These are phyloP conservation scores for Zygosaccharomyces kombuchaensis DNA, from an alignment of 805 yeast genomes.

Conservation along the genomic window DNA sequence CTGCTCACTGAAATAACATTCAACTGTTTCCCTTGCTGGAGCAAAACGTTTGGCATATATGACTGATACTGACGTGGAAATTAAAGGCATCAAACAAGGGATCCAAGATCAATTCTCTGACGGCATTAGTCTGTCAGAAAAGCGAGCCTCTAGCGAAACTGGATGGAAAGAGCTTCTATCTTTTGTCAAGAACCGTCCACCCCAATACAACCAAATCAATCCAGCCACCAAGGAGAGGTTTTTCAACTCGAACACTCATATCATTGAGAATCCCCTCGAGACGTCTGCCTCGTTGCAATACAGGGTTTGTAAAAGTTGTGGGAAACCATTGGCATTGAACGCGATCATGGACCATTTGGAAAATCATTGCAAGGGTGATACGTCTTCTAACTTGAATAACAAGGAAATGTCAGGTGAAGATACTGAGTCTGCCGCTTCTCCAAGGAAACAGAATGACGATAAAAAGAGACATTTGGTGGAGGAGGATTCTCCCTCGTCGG, in stretches of 20 bases:
- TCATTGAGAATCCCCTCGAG: constrained; percentile 23
- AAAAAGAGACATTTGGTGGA: constrained; percentile 16
- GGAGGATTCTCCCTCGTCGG: constrained; percentile 22
- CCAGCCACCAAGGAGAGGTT: constrained; percentile 14
- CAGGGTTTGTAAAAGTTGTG: constrained; percentile 34
- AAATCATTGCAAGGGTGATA: constrained; percentile 23
- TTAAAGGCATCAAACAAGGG: constrained; percentile 17
- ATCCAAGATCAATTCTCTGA: constrained; percentile 13
- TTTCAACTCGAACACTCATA: constrained; percentile 24
- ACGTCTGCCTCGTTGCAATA: constrained; percentile 16
- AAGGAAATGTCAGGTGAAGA: constrained; percentile 10
- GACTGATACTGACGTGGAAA: constrained; percentile 16
- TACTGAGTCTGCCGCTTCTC: constrained; percentile 14
- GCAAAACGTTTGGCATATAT: constrained; percentile 6
- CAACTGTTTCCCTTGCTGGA: background rate
- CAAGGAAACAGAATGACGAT: constrained; percentile 10
- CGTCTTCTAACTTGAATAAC: constrained; percentile 9
- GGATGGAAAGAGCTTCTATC: constrained; percentile 26
- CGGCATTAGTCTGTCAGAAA: constrained; percentile 3
- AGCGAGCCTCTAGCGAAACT: constrained; percentile 5
- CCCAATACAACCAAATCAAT: constrained; percentile 16
- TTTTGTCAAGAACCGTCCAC: constrained; percentile 16
- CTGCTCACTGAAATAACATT: background rate
- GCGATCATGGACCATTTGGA: constrained; percentile 31
- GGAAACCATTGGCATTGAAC: constrained; percentile 28